Conservation (phyloP, 768 basidiomycete species). For the Psilocybe tampanensis region DNA sequence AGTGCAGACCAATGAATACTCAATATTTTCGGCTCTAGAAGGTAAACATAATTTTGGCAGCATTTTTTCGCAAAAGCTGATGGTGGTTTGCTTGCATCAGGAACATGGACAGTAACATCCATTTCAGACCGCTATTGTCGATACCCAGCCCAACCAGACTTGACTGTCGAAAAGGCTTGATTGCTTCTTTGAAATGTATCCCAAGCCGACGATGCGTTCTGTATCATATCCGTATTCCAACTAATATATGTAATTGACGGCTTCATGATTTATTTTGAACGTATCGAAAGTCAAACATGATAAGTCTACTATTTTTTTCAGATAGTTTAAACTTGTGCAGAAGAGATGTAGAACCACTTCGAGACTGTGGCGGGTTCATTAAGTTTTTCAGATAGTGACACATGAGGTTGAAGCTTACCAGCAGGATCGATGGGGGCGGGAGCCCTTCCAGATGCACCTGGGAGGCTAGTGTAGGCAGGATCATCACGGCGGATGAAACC, state of each 20-base stretch:
- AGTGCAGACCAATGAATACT: conserved; percentile 74
- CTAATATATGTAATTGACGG: background rate
- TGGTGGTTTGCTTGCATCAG: conserved; percentile 36
- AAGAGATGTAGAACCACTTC: conserved; percentile 95
- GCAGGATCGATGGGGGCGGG: conserved; percentile 91
- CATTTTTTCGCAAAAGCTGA: background rate
- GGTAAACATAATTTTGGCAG: conserved; percentile 45
- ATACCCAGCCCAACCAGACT: conserved; percentile 72
- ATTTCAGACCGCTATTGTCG: conserved; percentile 90
- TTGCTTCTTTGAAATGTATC: conserved; percentile 7
- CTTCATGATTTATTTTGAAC: conserved; percentile 1
- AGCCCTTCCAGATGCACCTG: conserved; percentile 78
- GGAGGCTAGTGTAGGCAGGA: conserved; percentile 63
- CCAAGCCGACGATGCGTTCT: conserved; percentile 18
- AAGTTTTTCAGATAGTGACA: background rate
- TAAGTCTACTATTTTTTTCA: background rate
- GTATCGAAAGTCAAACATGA: background rate
- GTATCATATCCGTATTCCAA: conserved; percentile 23
- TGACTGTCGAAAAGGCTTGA: conserved; percentile 36
- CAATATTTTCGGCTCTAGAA: conserved; percentile 90
- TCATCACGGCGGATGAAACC: conserved; percentile 68
- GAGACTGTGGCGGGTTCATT: conserved; percentile 52
- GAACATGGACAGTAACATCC: conserved; percentile 91
- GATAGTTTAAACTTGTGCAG: conserved; percentile 68
- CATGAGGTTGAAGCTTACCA: conserved; percentile 50